These are phyloP conservation scores for Hypsizygus ulmarius DNA, from an alignment of 1,284 basidiomycete genomes.

Conservation along the genomic window DNA sequence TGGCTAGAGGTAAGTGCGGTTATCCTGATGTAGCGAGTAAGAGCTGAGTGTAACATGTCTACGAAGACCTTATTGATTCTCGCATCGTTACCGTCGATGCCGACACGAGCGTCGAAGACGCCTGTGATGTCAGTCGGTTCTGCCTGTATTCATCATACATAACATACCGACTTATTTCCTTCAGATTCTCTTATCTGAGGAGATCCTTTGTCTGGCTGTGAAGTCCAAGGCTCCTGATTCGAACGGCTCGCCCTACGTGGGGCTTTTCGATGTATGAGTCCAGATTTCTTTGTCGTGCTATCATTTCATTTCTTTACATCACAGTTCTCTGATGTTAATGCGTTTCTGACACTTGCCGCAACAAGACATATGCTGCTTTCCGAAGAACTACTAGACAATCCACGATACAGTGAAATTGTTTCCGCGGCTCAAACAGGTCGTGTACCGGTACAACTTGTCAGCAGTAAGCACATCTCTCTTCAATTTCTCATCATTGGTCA, in stretches of 20 bases:
- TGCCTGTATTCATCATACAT: neutral
- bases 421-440: slow-evolving; percentile 67
- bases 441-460: slow-evolving; percentile 70
- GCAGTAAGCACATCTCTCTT: slow-evolving; percentile 50
- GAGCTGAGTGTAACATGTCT: slow-evolving; percentile 5
- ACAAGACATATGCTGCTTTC: slow-evolving; percentile 64
- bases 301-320: neutral
- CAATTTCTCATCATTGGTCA: neutral
- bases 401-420: slow-evolving; percentile 63
- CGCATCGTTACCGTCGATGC: slow-evolving; percentile 61
- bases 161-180: neutral
- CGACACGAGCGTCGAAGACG: slow-evolving; percentile 71
- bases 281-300: neutral
- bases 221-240: slow-evolving; percentile 33
- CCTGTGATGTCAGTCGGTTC: slow-evolving; percentile 61
- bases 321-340: slow-evolving; percentile 79
- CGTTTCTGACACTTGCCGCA: slow-evolving; percentile 75
- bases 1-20: slow-evolving; percentile 48
- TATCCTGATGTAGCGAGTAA: neutral
- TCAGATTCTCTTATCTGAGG: slow-evolving; percentile 61
- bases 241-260: slow-evolving; percentile 42
- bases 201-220: slow-evolving; percentile 62
- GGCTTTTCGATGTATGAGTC: slow-evolving; percentile 69
- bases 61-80: slow-evolving; percentile 66
- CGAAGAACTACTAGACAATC: slow-evolving; percentile 56